A percentile compares a stretch with the other conserved stretches of the same genome.
phyloP scores from a whole-genome alignment of 352 stramenopile species.

The Blastocystis sp. region DNA sequence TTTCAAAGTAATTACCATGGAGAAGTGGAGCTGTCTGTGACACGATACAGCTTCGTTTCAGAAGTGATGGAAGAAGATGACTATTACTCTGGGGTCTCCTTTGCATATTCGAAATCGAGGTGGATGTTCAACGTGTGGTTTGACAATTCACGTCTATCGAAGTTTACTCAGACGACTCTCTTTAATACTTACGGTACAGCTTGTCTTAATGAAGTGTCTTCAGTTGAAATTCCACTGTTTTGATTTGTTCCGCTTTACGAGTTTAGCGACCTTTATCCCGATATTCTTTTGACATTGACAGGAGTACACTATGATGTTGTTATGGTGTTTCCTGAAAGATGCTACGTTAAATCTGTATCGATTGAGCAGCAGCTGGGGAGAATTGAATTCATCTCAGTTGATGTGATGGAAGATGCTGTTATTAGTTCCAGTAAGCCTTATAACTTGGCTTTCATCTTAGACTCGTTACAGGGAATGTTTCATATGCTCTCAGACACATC shows the following conservation, averaged over 20 bases:
- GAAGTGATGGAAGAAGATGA: not conserved
- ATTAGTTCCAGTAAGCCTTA: no score
- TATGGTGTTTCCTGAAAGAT: not conserved
- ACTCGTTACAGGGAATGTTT: no score
- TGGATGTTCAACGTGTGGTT: not conserved
- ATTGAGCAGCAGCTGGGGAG: no score
- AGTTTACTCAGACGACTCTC: not conserved
- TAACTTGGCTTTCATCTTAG: no score
- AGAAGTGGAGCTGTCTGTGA: not conserved
- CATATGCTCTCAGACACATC: no score
- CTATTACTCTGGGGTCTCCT: not conserved
- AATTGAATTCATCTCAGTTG: no score
- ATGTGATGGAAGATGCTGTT: no score
- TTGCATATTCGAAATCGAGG: not conserved
- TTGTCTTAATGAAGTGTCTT: not conserved
- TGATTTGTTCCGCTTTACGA: no score
- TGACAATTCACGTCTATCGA: not conserved
- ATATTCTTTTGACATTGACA: no score
- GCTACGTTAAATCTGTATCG: not conserved
- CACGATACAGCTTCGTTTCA: not conserved
- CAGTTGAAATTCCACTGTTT: no score
- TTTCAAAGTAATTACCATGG: not conserved
- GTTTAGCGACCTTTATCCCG: no score
- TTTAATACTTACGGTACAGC: not conserved
- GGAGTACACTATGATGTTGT: not conserved